Evolutionary conservation across 2,329 filamentous ascomycete genomes (phyloP).

Genomic region (Pestalotiopsis sp.): DNA sequence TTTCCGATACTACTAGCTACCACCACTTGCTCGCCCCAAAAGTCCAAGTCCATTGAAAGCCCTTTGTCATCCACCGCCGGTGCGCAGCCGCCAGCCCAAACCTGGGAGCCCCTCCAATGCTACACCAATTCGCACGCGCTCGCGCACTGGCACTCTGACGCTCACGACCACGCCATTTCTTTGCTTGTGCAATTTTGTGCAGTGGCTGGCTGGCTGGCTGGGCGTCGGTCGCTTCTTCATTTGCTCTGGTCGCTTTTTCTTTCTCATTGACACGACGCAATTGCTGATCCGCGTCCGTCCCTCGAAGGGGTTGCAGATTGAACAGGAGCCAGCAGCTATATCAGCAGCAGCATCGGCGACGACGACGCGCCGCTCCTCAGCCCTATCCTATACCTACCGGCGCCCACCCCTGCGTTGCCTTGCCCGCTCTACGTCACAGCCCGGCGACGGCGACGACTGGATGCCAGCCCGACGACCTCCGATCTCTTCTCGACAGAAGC

Average conservation of each 20-base stretch:
- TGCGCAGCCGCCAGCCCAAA: neutral
- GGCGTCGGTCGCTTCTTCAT: neutral
- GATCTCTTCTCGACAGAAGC: constrained; percentile 13
- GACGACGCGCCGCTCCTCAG: constrained; percentile 9
- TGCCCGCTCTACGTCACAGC: neutral
- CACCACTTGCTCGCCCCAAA: neutral
- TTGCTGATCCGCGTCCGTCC: neutral
- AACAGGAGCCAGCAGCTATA: neutral
- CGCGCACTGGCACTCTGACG: neutral
- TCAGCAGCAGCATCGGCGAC: neutral
- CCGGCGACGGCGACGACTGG: neutral
- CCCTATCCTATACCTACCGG: neutral
- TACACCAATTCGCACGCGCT: neutral
- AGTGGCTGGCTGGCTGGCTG: neutral
- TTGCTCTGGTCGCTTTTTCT: neutral
- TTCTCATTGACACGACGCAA: neutral
- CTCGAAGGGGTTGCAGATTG: constrained; percentile 13
- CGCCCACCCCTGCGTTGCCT: neutral
- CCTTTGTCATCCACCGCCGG: constrained; percentile 8
- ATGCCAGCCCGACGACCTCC: constrained; percentile 1
- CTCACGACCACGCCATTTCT: neutral
- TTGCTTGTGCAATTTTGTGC: neutral
- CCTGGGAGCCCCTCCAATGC: neutral
- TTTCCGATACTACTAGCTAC: neutral
- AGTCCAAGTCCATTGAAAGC: neutral